A percentile compares a stretch with the other conserved stretches of the same genome.
phyloP scores from a whole-genome alignment of 164 flowering plant species.

The Litsea cubeba region DNA sequence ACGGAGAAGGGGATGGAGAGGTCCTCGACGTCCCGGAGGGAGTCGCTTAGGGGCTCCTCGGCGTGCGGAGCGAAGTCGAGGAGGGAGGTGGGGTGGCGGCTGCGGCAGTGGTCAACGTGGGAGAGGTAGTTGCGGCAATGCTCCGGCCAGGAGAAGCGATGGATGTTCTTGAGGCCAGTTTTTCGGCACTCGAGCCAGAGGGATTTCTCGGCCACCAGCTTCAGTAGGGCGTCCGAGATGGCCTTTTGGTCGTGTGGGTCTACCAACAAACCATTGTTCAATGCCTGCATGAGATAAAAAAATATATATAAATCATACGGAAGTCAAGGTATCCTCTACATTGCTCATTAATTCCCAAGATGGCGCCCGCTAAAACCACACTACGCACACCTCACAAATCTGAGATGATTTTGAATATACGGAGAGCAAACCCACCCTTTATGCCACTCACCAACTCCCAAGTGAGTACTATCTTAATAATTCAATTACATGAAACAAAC shows the following conservation, averaged over 20 bases:
- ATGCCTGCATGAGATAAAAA: constrained; percentile 27
- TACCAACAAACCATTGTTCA: constrained; percentile 61
- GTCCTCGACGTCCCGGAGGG: constrained; percentile 71
- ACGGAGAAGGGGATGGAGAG: constrained; percentile 66
- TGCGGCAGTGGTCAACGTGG: constrained; percentile 58
- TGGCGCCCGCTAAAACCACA: too few relatives aligned
- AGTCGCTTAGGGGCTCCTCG: constrained; percentile 81
- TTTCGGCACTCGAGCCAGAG: constrained; percentile 68
- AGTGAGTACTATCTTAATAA: too few relatives aligned
- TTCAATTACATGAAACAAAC: too few relatives aligned
- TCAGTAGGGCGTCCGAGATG: constrained; percentile 67
- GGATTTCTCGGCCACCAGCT: constrained; percentile 66
- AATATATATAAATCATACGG: too few relatives aligned
- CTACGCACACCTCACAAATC: too few relatives aligned
- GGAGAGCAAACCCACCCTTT: too few relatives aligned
- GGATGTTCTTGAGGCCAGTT: constrained; percentile 66
- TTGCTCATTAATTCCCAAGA: too few relatives aligned
- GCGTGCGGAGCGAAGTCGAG: constrained; percentile 36
- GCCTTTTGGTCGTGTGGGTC: constrained; percentile 75
- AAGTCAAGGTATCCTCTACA: too few relatives aligned
- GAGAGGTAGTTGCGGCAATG: constrained; percentile 76
- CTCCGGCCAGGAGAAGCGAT: constrained; percentile 80
- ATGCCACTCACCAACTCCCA: too few relatives aligned
- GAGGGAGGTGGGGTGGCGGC: constrained; percentile 57
- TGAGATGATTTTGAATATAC: too few relatives aligned